Conservation (phyloP, 2,329 filamentous ascomycete species). For the Zymoseptoria tritici region DNA sequence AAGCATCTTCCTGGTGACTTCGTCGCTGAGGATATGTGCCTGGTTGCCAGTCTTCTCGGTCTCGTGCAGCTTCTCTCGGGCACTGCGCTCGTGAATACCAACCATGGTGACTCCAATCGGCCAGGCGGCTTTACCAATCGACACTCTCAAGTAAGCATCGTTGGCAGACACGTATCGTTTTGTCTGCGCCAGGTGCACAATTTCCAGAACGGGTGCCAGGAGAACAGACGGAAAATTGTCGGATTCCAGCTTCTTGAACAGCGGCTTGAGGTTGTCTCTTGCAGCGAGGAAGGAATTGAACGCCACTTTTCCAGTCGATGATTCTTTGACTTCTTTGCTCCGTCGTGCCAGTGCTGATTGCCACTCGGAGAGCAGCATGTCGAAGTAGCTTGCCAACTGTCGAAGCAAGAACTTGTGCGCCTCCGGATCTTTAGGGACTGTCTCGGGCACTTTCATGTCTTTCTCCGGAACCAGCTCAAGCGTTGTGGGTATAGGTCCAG, state of each 20-base stretch:
- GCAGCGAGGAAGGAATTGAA: slow-evolving; percentile 80
- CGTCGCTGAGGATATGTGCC: slow-evolving; percentile 95
- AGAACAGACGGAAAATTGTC: slow-evolving; percentile 66
- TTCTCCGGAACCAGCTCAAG: slow-evolving; percentile 71
- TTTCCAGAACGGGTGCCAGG: slow-evolving; percentile 77
- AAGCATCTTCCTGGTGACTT: slow-evolving; percentile 88
- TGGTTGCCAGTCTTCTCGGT: slow-evolving; percentile 52
- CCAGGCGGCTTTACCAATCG: slow-evolving; percentile 71
- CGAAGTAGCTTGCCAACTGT: slow-evolving; percentile 91
- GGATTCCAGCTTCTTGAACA: slow-evolving; percentile 85
- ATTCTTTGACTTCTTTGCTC: slow-evolving; percentile 54
- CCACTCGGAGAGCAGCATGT: slow-evolving; percentile 89
- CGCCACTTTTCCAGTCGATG: slow-evolving; percentile 72
- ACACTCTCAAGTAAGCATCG: slow-evolving; percentile 84
- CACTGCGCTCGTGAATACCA: slow-evolving; percentile 94
- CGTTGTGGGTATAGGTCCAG: slow-evolving; percentile 80
- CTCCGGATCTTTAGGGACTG: slow-evolving; percentile 55
- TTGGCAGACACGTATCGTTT: slow-evolving; percentile 93
- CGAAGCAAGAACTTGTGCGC: slow-evolving; percentile 68
- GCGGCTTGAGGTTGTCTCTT: slow-evolving; percentile 75
- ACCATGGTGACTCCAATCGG: slow-evolving; percentile 99
- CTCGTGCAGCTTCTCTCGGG: slow-evolving; percentile 89
- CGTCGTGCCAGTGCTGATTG: slow-evolving; percentile 62
- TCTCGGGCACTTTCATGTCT: slow-evolving; percentile 74
- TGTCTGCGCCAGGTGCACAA: slow-evolving; percentile 83